phyloP scores from a whole-genome alignment of 2,329 filamentous ascomycete species.

The Alternaria brassicicola region DNA sequence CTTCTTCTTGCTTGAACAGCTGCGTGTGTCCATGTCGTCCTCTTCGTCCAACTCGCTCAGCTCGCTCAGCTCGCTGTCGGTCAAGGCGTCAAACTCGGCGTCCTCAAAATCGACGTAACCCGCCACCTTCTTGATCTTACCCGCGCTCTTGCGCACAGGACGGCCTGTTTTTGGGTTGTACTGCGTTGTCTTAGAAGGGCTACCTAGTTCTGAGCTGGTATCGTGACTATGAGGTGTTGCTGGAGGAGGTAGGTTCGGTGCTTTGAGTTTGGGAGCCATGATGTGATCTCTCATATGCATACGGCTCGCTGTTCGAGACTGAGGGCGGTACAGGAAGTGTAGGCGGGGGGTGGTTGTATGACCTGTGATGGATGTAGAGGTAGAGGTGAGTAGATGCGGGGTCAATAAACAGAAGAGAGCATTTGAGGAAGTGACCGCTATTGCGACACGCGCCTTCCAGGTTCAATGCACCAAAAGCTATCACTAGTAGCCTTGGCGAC shows the following conservation, averaged over 20 bases:
- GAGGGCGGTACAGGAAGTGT: slow-evolving; percentile 5
- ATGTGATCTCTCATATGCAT: not conserved
- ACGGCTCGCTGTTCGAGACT: not conserved
- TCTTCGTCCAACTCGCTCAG: slow-evolving; percentile 32
- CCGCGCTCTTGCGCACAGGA: slow-evolving; percentile 52
- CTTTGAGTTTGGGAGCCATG: slow-evolving; percentile 1
- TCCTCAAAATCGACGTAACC: slow-evolving; percentile 52
- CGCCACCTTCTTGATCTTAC: slow-evolving; percentile 40
- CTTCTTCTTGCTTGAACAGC: slow-evolving; percentile 23
- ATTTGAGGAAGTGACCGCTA: slow-evolving; percentile 1
- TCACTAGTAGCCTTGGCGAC: slow-evolving; percentile 14
- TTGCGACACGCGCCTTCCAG: slow-evolving; percentile 10
- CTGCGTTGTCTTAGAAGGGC: slow-evolving; percentile 32
- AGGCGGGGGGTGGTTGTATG: slow-evolving; percentile 3
- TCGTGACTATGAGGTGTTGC: not conserved
- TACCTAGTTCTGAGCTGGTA: slow-evolving; percentile 41
- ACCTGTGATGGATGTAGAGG: slow-evolving; percentile 9
- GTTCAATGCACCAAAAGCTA: not conserved
- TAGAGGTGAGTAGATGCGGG: not conserved
- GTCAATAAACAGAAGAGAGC: not conserved
- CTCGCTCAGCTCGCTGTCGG: slow-evolving; percentile 13
- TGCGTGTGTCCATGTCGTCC: slow-evolving; percentile 26
- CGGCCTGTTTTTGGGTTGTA: slow-evolving; percentile 52
- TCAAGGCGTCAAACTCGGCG: slow-evolving; percentile 36
- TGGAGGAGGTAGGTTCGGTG: slow-evolving; percentile 2